Conservation (phyloP, 2,329 filamentous ascomycete species). For the Claviceps humidiphila region DNA sequence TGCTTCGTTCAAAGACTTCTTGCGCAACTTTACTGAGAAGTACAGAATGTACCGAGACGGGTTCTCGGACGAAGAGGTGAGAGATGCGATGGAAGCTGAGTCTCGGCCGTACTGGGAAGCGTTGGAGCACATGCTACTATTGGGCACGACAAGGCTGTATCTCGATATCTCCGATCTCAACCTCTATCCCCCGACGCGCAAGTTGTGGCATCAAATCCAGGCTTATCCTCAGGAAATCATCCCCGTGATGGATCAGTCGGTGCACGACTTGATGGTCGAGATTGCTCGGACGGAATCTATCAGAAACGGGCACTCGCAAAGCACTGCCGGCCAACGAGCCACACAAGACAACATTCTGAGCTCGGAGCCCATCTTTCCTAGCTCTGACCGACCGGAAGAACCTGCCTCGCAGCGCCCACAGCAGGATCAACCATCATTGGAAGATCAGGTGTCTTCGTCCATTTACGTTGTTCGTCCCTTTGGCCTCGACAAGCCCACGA, state of each 20-base stretch:
- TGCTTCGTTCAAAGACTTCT: slow-evolving; percentile 77
- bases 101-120: slow-evolving; percentile 74
- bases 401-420: slow-evolving; percentile 24
- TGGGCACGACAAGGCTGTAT: slow-evolving; percentile 75
- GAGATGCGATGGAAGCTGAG: slow-evolving; percentile 56
- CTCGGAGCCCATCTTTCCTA: slow-evolving; percentile 65
- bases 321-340: slow-evolving; percentile 32
- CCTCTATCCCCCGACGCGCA: slow-evolving; percentile 80
- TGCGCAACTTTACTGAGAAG: slow-evolving; percentile 83
- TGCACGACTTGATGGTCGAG: slow-evolving; percentile 89
- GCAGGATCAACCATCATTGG: slow-evolving; percentile 44
- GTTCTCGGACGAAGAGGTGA: slow-evolving; percentile 62
- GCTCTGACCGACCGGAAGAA: slow-evolving; percentile 56
- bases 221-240: slow-evolving; percentile 94
- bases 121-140: slow-evolving; percentile 78
- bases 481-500: slow-evolving; percentile 74
- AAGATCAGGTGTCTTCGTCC: slow-evolving; percentile 67
- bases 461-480: slow-evolving; percentile 82
- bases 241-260: slow-evolving; percentile 85
- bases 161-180: slow-evolving; percentile 82
- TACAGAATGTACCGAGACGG: slow-evolving; percentile 88
- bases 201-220: slow-evolving; percentile 90
- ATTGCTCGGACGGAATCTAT: slow-evolving; percentile 70
- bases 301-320: slow-evolving; percentile 50
- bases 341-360: slow-evolving; percentile 41